These are phyloP conservation scores for Penicillium sclerotigenum DNA, from an alignment of 2,329 filamentous ascomycete genomes.

Conservation along the genomic window DNA sequence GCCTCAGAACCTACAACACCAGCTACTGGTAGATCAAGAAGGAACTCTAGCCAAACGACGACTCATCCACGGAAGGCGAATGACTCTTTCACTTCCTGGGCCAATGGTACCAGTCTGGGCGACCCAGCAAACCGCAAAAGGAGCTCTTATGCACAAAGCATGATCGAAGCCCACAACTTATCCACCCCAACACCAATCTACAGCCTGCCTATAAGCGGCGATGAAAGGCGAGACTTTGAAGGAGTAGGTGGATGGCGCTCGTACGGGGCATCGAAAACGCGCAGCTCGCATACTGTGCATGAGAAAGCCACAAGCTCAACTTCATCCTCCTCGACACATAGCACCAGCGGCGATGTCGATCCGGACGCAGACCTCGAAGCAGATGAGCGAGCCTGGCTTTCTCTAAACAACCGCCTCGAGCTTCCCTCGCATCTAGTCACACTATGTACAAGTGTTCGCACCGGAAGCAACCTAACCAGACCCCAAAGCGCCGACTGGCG, in stretches of 20 bases:
- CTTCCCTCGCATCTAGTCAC: conserved; percentile 34
- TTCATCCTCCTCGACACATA: conserved; percentile 26
- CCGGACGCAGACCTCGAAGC: conserved; percentile 15
- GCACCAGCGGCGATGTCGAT: conserved; percentile 20
- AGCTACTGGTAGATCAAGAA: conserved; percentile 18
- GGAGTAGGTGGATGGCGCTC: conserved; percentile 43
- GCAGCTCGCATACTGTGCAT: conserved; percentile 6
- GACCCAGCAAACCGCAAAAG: conserved; percentile 8
- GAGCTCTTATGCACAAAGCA: conserved; percentile 19
- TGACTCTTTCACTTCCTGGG: conserved; percentile 10
- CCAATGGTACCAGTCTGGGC: conserved; percentile 1
- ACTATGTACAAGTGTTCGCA: conserved; percentile 11
- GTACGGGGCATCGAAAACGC: conserved; percentile 13
- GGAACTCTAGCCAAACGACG: conserved; percentile 24
- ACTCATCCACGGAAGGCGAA: conserved; percentile 11
- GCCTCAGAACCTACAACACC: conserved; percentile 31
- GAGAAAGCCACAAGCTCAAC: conserved; percentile 22
- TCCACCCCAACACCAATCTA: conserved; percentile 12
- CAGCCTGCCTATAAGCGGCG: conserved; percentile 30
- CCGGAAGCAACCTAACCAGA: conserved; percentile 9
- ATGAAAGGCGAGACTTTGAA: conserved; percentile 44
- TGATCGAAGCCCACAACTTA: conserved; percentile 22
- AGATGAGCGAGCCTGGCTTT: conserved; percentile 40
- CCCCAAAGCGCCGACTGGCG: conserved; percentile 6
- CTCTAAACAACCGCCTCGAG: conserved; percentile 39